Base-by-base conservation (phyloP, 345 rosid genomes). In the Rhodamnia rubescens region DNA sequence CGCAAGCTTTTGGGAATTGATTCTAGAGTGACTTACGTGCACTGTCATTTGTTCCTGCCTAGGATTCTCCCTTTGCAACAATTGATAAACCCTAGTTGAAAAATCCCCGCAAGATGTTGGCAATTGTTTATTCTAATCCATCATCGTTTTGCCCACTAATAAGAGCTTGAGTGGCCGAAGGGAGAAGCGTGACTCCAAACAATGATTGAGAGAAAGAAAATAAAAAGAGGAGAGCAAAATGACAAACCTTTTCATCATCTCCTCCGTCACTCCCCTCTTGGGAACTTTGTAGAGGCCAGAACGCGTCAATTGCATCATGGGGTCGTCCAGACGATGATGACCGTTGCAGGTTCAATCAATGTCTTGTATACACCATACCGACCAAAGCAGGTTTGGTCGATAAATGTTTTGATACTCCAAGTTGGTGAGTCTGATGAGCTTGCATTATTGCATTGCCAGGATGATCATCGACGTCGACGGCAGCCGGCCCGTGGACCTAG, bases 401-500 rank as follows among this genome's bases (percentile, higher is more conserved):
- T 4, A 8, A 6, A 6, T 36, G 78, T 69, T 69, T 8, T 64
- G 78, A 64, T 14, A 4, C 78, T 64, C 75, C 12, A 32, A 32
- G 1, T 32, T 40, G 8, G 75, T 8, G 44, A 16, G 44, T 32
- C 16, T 36, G 78, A 69, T 4, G 4, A 18, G 78, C 24, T 36
- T 69, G 42, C 22, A 69, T 36, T 69, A 36, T 69, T 36, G 78
- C 24, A 18, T 69, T 32, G 0, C 78, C 18, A 3, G 9, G 47
- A 69, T 18, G 47, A 69, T 69, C 24, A 69, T 18, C 11, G 22
- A 0, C 11, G 11, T 18, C 7, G 12, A 32, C 0, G 7, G 8
- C 24, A 8, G 32, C 74, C 36, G 36, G 15, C 36, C 5, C 2
- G 0, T 69, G 6, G 1, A 18, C 47, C 78, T 32, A 9, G 9